These are phyloP conservation scores for Cyberlindnera nakhonratchasimensis DNA, from an alignment of 805 yeast species.

Conservation along the genomic window DNA sequence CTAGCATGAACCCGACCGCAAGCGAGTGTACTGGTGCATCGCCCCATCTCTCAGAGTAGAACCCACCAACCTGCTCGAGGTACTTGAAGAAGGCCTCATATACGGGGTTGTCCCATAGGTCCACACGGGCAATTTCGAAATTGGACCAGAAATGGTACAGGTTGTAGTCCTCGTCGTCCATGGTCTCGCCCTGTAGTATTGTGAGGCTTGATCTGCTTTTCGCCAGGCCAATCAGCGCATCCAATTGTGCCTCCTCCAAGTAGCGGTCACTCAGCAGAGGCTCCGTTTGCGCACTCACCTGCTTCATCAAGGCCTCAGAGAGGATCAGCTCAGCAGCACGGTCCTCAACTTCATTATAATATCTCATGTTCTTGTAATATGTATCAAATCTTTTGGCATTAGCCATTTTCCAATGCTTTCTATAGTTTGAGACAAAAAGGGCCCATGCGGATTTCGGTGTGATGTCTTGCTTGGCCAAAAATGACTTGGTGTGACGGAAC, in stretches of 20 bases:
- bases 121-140: slow-evolving; percentile 86
- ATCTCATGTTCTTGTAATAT: slow-evolving; percentile 29
- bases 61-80: slow-evolving; percentile 75
- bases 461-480: slow-evolving; percentile 46
- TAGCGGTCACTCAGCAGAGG: slow-evolving; percentile 14
- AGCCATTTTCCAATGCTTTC: slow-evolving; percentile 31
- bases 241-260: slow-evolving; percentile 33
- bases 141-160: slow-evolving; percentile 91
- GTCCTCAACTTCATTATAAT: slow-evolving; percentile 23
- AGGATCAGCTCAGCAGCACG: slow-evolving; percentile 30
- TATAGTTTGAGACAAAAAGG: slow-evolving; percentile 48
- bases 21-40: slow-evolving; percentile 94
- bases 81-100: slow-evolving; percentile 67
- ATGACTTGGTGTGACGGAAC: slow-evolving; percentile 68
- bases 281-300: not conserved
- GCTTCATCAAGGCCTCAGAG: slow-evolving; percentile 30
- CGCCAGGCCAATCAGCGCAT: slow-evolving; percentile 35
- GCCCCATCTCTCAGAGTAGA: slow-evolving; percentile 93
- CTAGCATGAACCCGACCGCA: slow-evolving; percentile 74
- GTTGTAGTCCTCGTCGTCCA: slow-evolving; percentile 67
- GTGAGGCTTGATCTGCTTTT: slow-evolving; percentile 34
- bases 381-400: slow-evolving; percentile 30
- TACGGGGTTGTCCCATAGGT: slow-evolving; percentile 59
- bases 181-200: slow-evolving; percentile 47
- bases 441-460: slow-evolving; percentile 66